Evolutionary conservation across 164 flowering plant genomes (phyloP), one percentile per base, ranked within the genome.

Genomic region (Umbellularia californica): DNA sequence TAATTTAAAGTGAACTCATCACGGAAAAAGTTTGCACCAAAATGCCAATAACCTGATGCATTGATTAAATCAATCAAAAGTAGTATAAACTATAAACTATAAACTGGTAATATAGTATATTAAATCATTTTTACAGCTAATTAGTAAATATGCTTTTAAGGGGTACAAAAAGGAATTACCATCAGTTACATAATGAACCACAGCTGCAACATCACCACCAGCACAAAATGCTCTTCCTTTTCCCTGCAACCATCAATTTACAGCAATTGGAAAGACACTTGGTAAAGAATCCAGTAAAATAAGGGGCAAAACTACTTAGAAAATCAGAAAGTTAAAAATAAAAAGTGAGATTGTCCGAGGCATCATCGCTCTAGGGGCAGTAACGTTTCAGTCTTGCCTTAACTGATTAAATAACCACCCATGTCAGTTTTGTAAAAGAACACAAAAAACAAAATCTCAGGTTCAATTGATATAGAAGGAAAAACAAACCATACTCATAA

Each of bases 171-270:
- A 33, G 68, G 27, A 67, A n/a, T 14, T 81, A 87, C 96, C 92
- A 74, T 80, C 72, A 70, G 52, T 75, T 28, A 20, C 28, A 52
- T 24, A 25, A 66, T 22, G 75, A 50, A 58, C 75, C 55, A 71
- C 79, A 58, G 79, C 70, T 50, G 79, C 65, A 72, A 77, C 79
- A 71, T 77, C 79, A 35, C 79, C 79, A 72, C 79, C 79, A 55
- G 79, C 74, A 77, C 75, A 77, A 72, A 77, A 77, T 65, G 92
- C 89, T 79, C 91, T 86, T 76, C 96, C 96, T 72, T 83, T 80
- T 7, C 93, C 93, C 93, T 91, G 70, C 12, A 69, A 33, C 27
- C 27, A 64, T 64, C 17, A 24, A 23, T 23, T 14, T 25, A 64
- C 3, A 13, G n/a, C 13, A 67, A 9, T 30, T 1, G 28, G 19